Conservation (phyloP, 192 early-diverging fungal genomes). For the Backusella psychrophila region DNA sequence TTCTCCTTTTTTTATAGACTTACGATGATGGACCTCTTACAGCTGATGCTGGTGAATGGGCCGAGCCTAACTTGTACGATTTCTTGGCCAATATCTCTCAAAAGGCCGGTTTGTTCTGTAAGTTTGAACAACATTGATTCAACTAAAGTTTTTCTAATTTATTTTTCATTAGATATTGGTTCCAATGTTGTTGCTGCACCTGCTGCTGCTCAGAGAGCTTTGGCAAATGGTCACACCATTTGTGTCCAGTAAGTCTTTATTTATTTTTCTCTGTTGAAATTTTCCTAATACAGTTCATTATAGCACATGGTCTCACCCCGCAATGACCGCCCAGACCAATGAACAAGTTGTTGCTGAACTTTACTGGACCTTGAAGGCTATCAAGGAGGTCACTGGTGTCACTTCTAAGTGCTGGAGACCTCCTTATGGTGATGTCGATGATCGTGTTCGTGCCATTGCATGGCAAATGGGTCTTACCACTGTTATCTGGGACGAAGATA, state of each 20-base stretch:
- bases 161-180: conserved; percentile 35
- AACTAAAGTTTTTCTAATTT: background rate
- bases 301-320: conserved; percentile 59
- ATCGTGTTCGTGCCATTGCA: conserved; percentile 47
- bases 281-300: background rate
- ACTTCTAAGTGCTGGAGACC: conserved; percentile 48
- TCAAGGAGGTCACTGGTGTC: conserved; percentile 46
- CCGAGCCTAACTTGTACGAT: conserved; percentile 37
- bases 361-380: conserved; percentile 37
- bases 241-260: conserved; percentile 42
- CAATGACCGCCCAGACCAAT: conserved; percentile 46
- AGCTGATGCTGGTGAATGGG: conserved; percentile 21
- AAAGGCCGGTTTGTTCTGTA: conserved; percentile 39
- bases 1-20: background rate
- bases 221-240: conserved; percentile 54
- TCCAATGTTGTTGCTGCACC: conserved; percentile 38
- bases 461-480: conserved; percentile 35
- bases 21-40: conserved; percentile 40
- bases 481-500: conserved; percentile 35
- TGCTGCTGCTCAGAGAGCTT: conserved; percentile 32
- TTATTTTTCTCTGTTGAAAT: background rate
- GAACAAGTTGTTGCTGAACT: conserved; percentile 56
- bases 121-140: background rate
- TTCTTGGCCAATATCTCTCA: conserved; percentile 41
- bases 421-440: conserved; percentile 54